Evolutionary conservation across 331 rosid genomes (phyloP), one percentile per base, ranked within the genome.

Genomic region (Dryas integrifolia): DNA sequence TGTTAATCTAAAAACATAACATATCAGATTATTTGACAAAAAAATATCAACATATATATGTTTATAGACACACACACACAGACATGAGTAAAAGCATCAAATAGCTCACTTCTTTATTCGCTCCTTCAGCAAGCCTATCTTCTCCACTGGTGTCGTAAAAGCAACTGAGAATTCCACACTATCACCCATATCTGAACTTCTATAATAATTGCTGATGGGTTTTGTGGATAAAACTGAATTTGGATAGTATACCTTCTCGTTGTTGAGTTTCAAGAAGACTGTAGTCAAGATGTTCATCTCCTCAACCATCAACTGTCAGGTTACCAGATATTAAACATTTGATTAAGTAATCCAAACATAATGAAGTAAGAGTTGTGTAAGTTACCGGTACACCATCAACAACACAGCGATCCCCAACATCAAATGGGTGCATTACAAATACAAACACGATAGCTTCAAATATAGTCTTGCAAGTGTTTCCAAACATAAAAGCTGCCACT

Each of bases 341-440:
- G 77, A 70, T 72, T 24, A 73, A 41, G 55, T 40, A 24, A 78
- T 59, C 55, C 21, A 39, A 50, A 43, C 50, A 75, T 30, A 71
- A 41, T 5, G 48, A 74, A 56, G 74, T 43, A 58, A 77, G 26
- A 7, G 16, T 5, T 16, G 61, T 21, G 18, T 51, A 72, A 59
- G 51, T 83, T 85, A 95, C 98, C 92, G 79, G 86, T 72, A 89
- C 76, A 6, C 97, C 96, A 56, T 94, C 97, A 3, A 94, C 51
- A 26, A 89, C 96, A 44, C 97, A 94, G 44, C 87, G 96, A 72
- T 95, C 98, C 5, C 97, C 97, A 2, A 94, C 98, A 63, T 91
- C 98, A 66, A 89, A 94, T 13, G 98, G 98, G 74, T 95, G 98
- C 98, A 95, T 89, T 1, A 95, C 90, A 76, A 95, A 95, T 62